A percentile compares a stretch with the other conserved stretches of the same genome.
Evolutionary conservation across 225 moss, liverwort and hornwort genomes (phyloP).

Genomic region (Polytrichum formosum): DNA sequence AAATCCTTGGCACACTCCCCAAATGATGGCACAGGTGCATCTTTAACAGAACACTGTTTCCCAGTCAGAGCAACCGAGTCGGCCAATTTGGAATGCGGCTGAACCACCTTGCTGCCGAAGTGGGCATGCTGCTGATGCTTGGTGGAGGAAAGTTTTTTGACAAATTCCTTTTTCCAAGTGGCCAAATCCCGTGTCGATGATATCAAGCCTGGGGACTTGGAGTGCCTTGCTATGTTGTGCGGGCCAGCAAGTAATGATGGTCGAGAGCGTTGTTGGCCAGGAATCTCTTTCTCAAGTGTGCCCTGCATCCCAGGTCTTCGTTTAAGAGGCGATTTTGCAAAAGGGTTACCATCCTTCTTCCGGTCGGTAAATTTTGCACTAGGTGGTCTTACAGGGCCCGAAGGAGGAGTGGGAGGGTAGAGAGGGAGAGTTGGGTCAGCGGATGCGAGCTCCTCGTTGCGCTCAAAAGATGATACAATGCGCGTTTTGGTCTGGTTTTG

Average conservation of each 20-base stretch:
- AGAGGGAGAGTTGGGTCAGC: conserved; percentile 12
- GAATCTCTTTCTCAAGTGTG: conserved; percentile 7
- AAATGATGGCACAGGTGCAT: not conserved
- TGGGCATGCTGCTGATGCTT: too few species aligned
- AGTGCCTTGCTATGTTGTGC: too few species aligned
- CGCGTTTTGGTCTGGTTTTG: not conserved
- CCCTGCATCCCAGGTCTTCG: not conserved
- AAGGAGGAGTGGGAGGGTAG: conserved; percentile 3
- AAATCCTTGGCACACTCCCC: conserved; percentile 3
- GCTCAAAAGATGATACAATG: conserved; percentile 13
- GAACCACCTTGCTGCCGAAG: too few species aligned
- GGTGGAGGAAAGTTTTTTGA: too few species aligned
- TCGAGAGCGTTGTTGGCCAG: not conserved
- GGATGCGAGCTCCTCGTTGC: conserved; percentile 17
- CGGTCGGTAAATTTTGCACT: not conserved
- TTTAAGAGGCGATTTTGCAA: conserved; percentile 14
- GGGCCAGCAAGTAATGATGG: not conserved
- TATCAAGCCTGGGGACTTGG: too few species aligned
- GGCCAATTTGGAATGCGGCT: too few species aligned
- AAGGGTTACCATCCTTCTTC: conserved; percentile 4
- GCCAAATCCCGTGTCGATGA: too few species aligned
- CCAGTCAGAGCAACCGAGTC: too few species aligned
- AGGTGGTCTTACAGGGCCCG: not conserved
- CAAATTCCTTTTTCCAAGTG: too few species aligned
- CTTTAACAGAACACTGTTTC: too few species aligned